A percentile compares a stretch with the other conserved stretches of the same genome.
Evolutionary conservation across 495 filamentous ascomycete genomes (phyloP).

Genomic region (Zalerion maritima): DNA sequence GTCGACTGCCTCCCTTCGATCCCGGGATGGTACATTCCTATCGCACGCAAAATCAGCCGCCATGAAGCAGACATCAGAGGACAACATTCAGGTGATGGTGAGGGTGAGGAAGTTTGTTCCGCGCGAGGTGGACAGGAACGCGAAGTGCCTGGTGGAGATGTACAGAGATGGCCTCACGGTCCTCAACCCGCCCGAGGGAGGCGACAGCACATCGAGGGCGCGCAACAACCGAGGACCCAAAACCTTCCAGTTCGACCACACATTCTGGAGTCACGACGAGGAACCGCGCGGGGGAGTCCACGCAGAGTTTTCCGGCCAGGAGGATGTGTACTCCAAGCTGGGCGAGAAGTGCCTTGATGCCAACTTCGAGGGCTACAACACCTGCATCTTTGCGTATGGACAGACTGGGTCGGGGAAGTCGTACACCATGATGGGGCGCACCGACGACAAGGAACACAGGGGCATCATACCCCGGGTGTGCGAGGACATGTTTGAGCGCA

Average conservation of each 20-base stretch:
- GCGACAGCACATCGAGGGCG: slow-evolving; percentile 49
- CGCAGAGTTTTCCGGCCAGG: slow-evolving; percentile 48
- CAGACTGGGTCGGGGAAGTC: slow-evolving; percentile 96
- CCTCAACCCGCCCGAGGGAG: slow-evolving; percentile 46
- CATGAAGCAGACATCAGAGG: no score
- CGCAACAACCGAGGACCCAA: slow-evolving; percentile 78
- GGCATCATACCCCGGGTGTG: slow-evolving; percentile 96
- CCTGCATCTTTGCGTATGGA: slow-evolving; percentile 97
- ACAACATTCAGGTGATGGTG: slow-evolving; percentile 91
- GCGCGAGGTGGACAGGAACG: slow-evolving; percentile 66
- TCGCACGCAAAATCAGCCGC: slow-evolving; percentile 33
- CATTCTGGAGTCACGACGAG: slow-evolving; percentile 83
- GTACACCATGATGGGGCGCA: slow-evolving; percentile 99
- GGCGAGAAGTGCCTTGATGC: slow-evolving; percentile 97
- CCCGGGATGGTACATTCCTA: slow-evolving; percentile 47
- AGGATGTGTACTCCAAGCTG: slow-evolving; percentile 85
- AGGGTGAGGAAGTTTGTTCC: slow-evolving; percentile 78
- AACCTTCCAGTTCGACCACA: slow-evolving; percentile 89
- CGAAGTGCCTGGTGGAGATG: slow-evolving; percentile 82
- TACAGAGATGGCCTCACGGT: slow-evolving; percentile 63
- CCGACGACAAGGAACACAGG: slow-evolving; percentile 55
- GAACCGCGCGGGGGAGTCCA: slow-evolving; percentile 62
- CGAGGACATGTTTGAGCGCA: slow-evolving; percentile 88
- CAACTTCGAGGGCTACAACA: slow-evolving; percentile 99
- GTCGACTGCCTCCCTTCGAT: slow-evolving; percentile 57